Base-by-base conservation (phyloP, 345 rosid species). In the Ceriops decandra region DNA sequence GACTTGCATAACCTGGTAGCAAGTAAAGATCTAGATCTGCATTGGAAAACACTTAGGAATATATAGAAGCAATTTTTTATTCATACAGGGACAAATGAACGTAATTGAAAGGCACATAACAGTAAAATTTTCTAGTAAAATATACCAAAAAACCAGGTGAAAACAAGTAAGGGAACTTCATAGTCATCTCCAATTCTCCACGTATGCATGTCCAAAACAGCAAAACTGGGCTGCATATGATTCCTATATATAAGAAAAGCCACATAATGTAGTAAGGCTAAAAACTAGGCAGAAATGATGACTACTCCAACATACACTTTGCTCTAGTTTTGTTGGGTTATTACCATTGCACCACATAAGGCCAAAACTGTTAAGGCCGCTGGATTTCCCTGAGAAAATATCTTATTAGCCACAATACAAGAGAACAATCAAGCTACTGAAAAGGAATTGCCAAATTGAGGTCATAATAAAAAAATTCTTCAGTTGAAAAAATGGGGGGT, bases 311-410 rank as follows among this genome's bases (percentile, higher is more conserved):
- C 28, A 32, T 21, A 10, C 1, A 32, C 6, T 7, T 74, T 15
- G 28, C 26, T 26, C 28, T 17, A 33, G 30, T 61, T 52, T 5
- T 53, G 60, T 49, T n/a, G 63, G 63, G 68, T 75, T 85, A 92
- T 76, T 85, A 92, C 99, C 99, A 77, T 92, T 95, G 86, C 93
- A 88, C 99, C 97, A 95, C 97, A 95, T 95, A 60, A 95, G 91
- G 60, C 98, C 98, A 83, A 95, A 95, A 80, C 98, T 95, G 82
- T 90, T 95, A 68, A 95, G 89, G 80, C 98, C 97, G 76, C 97
- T 95, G 61, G 98, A 82, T 80, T 90, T 95, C 74, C 99, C 99
- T 95, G 88, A 63, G 54, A 76, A 61, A 76, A 62, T 63, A 27
- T 19, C 28, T 64, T 10, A 63, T 53, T 38, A 60, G 64, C 21